phyloP scores from a whole-genome alignment of 2,329 filamentous ascomycete species.

The Diaporthe citrichinensis region DNA sequence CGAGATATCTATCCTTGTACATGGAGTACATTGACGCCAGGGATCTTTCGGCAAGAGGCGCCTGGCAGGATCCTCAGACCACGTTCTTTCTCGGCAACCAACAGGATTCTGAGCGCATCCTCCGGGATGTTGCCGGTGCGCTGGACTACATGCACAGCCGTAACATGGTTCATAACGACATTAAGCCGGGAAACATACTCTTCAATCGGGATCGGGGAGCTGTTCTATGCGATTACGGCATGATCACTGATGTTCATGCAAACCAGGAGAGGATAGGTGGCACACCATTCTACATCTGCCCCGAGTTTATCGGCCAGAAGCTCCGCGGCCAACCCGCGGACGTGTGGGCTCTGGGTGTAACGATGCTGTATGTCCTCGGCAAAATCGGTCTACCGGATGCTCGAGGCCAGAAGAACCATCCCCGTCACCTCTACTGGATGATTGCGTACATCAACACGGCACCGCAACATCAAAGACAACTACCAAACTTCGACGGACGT shows the following conservation, averaged over 20 bases:
- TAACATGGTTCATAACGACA: constrained; percentile 71
- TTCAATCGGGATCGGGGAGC: constrained; percentile 71
- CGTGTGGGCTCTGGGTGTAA: constrained; percentile 72
- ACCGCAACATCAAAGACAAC: constrained; percentile 49
- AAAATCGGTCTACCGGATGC: constrained; percentile 70
- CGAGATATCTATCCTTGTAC: constrained; percentile 71
- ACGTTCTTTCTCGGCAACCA: constrained; percentile 63
- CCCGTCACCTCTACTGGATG: constrained; percentile 69
- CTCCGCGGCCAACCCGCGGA: constrained; percentile 68
- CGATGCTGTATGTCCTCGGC: constrained; percentile 71
- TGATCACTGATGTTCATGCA: constrained; percentile 65
- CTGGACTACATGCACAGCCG: constrained; percentile 69
- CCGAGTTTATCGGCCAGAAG: constrained; percentile 71
- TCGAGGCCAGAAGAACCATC: constrained; percentile 62
- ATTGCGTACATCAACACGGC: constrained; percentile 67
- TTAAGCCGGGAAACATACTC: constrained; percentile 73
- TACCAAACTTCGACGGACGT: constrained; percentile 39
- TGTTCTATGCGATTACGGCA: constrained; percentile 72
- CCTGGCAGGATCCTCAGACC: constrained; percentile 60
- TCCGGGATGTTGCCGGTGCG: constrained; percentile 68
- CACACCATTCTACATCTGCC: constrained; percentile 74
- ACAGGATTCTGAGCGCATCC: constrained; percentile 65
- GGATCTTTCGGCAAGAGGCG: constrained; percentile 63
- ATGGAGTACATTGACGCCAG: constrained; percentile 73
- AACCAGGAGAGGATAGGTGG: constrained; percentile 60